These are phyloP conservation scores for Stephania cephalantha DNA, from an alignment of 164 flowering plant genomes.

Conservation along the genomic window DNA sequence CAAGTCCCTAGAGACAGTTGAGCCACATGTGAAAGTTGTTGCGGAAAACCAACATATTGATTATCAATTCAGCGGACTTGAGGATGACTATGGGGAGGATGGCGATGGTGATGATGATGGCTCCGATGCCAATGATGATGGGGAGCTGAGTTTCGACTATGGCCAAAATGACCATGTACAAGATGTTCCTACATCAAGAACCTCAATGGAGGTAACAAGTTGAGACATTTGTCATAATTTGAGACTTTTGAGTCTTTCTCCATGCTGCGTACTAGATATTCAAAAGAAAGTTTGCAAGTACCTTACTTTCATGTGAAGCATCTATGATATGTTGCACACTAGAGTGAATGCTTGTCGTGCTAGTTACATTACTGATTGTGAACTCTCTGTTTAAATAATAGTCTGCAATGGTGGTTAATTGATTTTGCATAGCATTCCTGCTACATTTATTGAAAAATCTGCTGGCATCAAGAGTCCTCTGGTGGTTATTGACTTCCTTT, in stretches of 20 bases:
- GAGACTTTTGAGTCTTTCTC: background rate
- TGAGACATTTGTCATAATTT: background rate
- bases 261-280: background rate
- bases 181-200: conserved; percentile 38
- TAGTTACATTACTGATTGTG: background rate
- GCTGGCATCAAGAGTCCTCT: background rate
- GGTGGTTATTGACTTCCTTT: background rate
- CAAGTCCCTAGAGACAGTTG: conserved; percentile 66
- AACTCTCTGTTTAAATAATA: background rate
- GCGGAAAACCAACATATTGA: conserved; percentile 77
- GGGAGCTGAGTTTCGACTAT: conserved; percentile 82
- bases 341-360: background rate
- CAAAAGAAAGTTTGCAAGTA: background rate
- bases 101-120: conserved; percentile 34
- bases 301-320: background rate
- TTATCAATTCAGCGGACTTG: conserved; percentile 73
- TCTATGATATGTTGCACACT: background rate
- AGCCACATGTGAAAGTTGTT: conserved; percentile 62
- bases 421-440: background rate
- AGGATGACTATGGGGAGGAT: conserved; percentile 55
- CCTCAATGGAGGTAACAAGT: conserved; percentile 62
- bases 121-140: conserved; percentile 43
- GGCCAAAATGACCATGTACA: conserved; percentile 41
- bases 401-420: background rate
- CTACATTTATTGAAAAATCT: background rate